A percentile compares a stretch with the other conserved stretches of the same genome.
These are phyloP conservation scores for Closterium sp. DNA, from an alignment of 139 green algal genomes.

Conservation along the genomic window DNA sequence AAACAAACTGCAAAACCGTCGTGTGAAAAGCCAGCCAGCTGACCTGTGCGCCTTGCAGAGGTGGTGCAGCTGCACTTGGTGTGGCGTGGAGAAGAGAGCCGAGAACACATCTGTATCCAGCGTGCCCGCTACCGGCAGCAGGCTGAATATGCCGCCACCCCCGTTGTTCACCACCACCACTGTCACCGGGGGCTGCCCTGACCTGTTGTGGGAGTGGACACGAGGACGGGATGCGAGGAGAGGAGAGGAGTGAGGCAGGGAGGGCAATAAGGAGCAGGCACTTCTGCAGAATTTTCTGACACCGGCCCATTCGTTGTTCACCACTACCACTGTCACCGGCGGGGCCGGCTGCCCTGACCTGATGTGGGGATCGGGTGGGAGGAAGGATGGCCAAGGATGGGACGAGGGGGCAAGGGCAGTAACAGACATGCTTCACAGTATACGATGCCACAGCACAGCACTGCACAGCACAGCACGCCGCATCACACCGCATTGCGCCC, in stretches of 20 bases:
- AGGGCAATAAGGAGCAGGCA: no score
- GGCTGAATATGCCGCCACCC: constrained; percentile 95
- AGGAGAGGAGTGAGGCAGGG: no score
- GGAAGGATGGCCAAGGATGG: neutral
- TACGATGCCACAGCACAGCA: neutral
- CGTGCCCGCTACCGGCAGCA: constrained; percentile 81
- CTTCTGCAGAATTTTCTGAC: no score
- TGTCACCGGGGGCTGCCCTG: constrained; percentile 75
- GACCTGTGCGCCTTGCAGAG: constrained; percentile 54
- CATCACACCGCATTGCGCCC: neutral
- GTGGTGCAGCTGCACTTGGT: constrained; percentile 33
- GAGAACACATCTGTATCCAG: constrained; percentile 73
- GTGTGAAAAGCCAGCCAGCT: neutral
- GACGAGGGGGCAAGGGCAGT: neutral
- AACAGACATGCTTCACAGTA: neutral
- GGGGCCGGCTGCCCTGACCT: constrained; percentile 64
- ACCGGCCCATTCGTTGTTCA: no score
- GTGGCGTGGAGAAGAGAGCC: constrained; percentile 86
- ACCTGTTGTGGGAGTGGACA: no score
- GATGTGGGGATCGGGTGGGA: neutral
- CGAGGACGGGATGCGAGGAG: no score
- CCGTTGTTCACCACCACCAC: constrained; percentile 95
- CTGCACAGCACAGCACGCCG: neutral
- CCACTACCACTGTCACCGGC: no score
- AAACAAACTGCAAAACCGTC: neutral